These are phyloP conservation scores for Hypoxylon lienhwacheense DNA, from an alignment of 495 filamentous ascomycete genomes.

Conservation along the genomic window DNA sequence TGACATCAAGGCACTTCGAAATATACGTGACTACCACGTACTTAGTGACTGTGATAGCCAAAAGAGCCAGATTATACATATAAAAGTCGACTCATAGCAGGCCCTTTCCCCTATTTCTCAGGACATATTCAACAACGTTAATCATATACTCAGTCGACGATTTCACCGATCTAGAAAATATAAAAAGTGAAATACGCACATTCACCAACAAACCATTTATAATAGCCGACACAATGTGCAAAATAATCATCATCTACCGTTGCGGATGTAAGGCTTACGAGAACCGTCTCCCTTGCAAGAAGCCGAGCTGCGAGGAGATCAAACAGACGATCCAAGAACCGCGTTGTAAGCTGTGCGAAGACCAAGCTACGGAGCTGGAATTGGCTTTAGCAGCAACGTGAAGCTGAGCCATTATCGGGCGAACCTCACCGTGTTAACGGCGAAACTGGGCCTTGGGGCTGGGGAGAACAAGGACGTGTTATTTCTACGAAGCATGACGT, in stretches of 20 bases:
- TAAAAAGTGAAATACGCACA: background rate
- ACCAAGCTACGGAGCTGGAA: conserved; percentile 1
- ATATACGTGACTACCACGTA: no score
- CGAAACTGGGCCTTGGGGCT: background rate
- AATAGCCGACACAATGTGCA: conserved; percentile 19
- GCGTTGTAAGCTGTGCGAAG: conserved; percentile 6
- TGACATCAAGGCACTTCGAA: no score
- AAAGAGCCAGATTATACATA: no score
- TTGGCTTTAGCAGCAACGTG: background rate
- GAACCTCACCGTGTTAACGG: background rate
- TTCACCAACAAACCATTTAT: background rate
- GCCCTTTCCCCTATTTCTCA: no score
- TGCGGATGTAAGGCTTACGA: conserved; percentile 29
- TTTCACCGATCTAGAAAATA: background rate
- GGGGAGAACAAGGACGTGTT: background rate
- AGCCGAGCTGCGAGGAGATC: background rate
- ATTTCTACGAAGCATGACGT: background rate
- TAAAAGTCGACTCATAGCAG: no score
- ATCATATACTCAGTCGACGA: background rate
- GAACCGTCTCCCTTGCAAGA: conserved; percentile 11
- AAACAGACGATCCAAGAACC: conserved; percentile 11
- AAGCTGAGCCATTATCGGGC: background rate
- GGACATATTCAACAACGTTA: no score
- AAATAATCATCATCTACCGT: conserved; percentile 20
- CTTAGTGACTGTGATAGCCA: no score